These are phyloP conservation scores for Zoysia pacifica DNA, from an alignment of 176 grass and related monocot genomes.

Conservation along the genomic window DNA sequence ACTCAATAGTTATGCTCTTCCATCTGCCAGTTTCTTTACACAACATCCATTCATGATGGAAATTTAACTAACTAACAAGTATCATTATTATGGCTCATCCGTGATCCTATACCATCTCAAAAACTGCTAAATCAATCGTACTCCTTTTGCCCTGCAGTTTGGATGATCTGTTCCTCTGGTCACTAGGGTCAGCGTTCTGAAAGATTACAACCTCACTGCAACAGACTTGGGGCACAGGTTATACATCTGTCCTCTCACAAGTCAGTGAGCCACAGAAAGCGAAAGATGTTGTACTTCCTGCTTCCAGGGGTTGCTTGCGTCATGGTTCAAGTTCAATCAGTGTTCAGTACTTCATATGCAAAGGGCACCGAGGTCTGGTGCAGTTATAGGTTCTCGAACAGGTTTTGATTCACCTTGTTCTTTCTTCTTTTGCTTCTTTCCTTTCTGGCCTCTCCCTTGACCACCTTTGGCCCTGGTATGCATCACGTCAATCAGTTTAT, in stretches of 20 bases:
- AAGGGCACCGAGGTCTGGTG: slow-evolving; percentile 66
- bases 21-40: not conserved
- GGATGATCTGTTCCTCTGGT: not conserved
- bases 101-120: not conserved
- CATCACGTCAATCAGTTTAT: not conserved
- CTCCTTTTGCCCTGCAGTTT: not conserved
- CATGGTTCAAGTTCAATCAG: not conserved
- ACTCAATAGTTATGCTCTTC: not conserved
- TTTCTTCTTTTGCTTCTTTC: slow-evolving; percentile 61
- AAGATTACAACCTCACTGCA: not conserved
- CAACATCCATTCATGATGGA: not conserved
- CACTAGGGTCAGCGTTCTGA: not conserved
- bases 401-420: slow-evolving; percentile 24
- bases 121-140: not conserved
- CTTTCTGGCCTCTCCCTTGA: slow-evolving; percentile 48
- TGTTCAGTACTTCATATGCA: slow-evolving; percentile 53
- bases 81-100: not conserved
- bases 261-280: not conserved
- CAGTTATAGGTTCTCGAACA: not conserved
- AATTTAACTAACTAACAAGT: not conserved
- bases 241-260: not conserved
- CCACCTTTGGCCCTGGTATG: slow-evolving; percentile 38
- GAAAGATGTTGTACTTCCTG: not conserved
- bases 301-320: not conserved
- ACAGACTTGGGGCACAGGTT: not conserved